These are phyloP conservation scores for Gyromitra esculenta DNA, from an alignment of 2,329 filamentous ascomycete species.

Conservation along the genomic window DNA sequence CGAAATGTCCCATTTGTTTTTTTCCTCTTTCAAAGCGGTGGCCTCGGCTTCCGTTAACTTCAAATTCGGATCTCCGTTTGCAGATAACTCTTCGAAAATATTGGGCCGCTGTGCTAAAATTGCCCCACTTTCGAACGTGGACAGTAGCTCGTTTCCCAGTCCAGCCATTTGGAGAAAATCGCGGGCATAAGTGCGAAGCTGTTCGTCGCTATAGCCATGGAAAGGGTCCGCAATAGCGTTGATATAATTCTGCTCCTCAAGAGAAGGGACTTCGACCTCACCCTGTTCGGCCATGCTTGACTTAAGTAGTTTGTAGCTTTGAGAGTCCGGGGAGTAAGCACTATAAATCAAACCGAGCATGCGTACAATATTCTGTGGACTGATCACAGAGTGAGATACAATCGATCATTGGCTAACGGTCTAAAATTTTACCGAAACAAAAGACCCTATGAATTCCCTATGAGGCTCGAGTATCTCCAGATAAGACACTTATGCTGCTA, in stretches of 20 bases:
- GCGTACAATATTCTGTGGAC: neutral
- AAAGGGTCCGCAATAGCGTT: constrained; percentile 28
- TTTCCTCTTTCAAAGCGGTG: constrained; percentile 6
- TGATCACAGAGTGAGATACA: neutral
- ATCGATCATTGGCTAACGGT: too few species aligned
- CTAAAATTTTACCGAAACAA: too few species aligned
- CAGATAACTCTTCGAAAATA: too few species aligned
- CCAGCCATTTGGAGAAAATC: neutral
- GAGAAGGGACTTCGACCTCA: neutral
- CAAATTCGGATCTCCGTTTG: neutral
- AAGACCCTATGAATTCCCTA: too few species aligned
- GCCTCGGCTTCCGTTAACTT: constrained; percentile 8
- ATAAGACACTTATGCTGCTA: too few species aligned
- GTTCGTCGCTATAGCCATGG: constrained; percentile 14
- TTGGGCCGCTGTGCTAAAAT: constrained; percentile 15
- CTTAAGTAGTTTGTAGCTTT: neutral
- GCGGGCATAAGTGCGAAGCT: neutral
- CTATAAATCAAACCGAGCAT: neutral
- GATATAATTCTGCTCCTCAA: constrained; percentile 12
- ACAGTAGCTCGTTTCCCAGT: neutral
- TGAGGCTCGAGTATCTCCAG: too few species aligned
- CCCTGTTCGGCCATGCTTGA: neutral
- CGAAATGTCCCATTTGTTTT: constrained; percentile 28
- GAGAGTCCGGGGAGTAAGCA: neutral
- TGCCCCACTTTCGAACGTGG: constrained; percentile 15